Percentiles rank a stretch among this genome's conserved stretches.
Conservation (phyloP, 1,139 yeast species). For the Candida sp. region DNA sequence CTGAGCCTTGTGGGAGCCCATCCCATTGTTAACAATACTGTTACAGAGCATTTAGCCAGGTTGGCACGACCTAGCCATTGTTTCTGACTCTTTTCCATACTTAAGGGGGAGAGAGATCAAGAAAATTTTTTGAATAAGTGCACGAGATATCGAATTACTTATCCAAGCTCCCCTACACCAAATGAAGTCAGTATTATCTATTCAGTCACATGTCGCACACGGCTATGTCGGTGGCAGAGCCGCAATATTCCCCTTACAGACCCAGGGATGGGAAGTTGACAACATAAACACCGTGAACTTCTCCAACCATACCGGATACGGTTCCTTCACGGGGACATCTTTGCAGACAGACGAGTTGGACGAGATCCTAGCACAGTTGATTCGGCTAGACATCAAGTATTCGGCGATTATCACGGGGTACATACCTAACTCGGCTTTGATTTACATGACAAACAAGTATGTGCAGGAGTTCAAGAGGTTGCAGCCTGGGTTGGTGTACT, state of each 20-base stretch:
- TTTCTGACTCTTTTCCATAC: no score
- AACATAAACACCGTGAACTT: conserved; percentile 44
- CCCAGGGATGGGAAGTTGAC: conserved; percentile 50
- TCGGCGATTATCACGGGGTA: conserved; percentile 39
- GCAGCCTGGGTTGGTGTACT: conserved; percentile 45
- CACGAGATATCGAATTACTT: not conserved
- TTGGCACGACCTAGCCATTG: no score
- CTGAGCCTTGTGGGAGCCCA: no score
- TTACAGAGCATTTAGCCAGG: no score
- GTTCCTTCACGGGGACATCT: conserved; percentile 35
- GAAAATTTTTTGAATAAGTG: not conserved
- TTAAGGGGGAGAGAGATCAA: no score
- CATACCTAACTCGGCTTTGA: conserved; percentile 36
- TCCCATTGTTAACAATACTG: no score
- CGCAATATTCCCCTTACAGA: conserved; percentile 46
- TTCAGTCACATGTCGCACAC: conserved; percentile 49
- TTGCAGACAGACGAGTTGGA: conserved; percentile 14
- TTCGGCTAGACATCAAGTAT: conserved; percentile 19
- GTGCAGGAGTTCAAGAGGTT: conserved; percentile 17
- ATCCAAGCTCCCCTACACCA: no score
- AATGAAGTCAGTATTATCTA: conserved; percentile 31
- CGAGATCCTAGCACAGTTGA: conserved; percentile 14
- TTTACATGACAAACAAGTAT: conserved; percentile 21
- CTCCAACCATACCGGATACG: conserved; percentile 54
- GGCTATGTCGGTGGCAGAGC: conserved; percentile 53